Percentiles rank a stretch among this genome's conserved stretches.
Conservation (phyloP, 495 filamentous ascomycete genomes). For the Amorphotheca resinae region DNA sequence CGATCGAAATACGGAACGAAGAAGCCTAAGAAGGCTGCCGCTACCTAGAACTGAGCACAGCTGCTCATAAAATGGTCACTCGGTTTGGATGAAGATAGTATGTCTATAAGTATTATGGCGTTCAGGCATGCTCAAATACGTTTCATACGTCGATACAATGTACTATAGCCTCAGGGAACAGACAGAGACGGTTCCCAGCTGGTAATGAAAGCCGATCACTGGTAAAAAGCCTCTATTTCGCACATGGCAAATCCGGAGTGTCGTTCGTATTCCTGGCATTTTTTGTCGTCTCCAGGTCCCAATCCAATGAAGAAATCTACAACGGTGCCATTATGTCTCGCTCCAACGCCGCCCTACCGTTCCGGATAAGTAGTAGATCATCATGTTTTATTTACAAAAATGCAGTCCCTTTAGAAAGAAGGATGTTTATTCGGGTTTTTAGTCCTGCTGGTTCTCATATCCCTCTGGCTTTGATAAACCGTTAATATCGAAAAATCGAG, state of each 20-base stretch:
- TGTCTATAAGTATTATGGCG: conserved; percentile 2
- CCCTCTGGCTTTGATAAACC: conserved; percentile 68
- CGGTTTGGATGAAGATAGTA: not conserved
- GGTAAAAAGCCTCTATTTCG: not conserved
- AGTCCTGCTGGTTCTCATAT: conserved; percentile 58
- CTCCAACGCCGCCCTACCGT: conserved; percentile 16
- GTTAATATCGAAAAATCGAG: conserved; percentile 73
- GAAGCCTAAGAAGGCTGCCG: conserved; percentile 73
- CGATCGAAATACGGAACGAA: conserved; percentile 97
- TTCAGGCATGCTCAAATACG: conserved; percentile 1
- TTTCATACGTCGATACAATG: conserved; percentile 3
- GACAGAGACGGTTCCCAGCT: no score
- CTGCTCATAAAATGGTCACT: conserved; percentile 1
- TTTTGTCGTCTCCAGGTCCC: no score
- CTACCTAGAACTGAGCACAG: conserved; percentile 3
- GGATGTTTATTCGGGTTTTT: conserved; percentile 9
- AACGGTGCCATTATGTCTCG: not conserved
- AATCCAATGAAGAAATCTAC: not conserved
- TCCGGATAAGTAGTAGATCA: conserved; percentile 6
- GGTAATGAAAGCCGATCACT: not conserved
- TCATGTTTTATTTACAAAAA: conserved; percentile 1
- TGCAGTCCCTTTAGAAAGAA: not conserved
- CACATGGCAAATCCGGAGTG: not conserved
- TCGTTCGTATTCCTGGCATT: no score
- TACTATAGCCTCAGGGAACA: not conserved